These are phyloP conservation scores for Simplicillium aogashimaense DNA, from an alignment of 2,329 filamentous ascomycete species.

Conservation along the genomic window DNA sequence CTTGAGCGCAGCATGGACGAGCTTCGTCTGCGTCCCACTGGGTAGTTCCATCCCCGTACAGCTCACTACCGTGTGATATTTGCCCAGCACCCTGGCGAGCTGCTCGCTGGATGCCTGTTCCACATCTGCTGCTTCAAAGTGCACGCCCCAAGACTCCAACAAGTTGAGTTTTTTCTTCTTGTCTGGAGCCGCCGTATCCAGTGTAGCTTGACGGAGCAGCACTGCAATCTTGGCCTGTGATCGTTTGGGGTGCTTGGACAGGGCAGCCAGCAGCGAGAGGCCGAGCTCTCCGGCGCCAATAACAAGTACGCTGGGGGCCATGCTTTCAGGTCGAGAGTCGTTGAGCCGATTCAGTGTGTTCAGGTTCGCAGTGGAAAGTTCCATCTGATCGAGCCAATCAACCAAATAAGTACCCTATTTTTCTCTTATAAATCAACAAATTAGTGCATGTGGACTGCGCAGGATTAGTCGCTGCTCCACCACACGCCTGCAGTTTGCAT, in stretches of 20 bases:
- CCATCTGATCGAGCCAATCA: no score
- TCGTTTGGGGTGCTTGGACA: conserved; percentile 34
- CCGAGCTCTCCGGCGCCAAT: conserved; percentile 61
- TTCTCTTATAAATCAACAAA: not conserved
- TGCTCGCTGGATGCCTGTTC: conserved; percentile 21
- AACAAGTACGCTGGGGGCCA: conserved; percentile 37
- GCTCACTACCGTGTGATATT: conserved; percentile 45
- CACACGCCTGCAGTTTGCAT: no score
- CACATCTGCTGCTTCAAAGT: conserved; percentile 34
- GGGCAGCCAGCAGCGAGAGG: conserved; percentile 38
- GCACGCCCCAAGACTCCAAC: conserved; percentile 26
- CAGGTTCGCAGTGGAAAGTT: not conserved
- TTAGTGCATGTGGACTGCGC: no score
- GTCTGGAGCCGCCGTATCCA: conserved; percentile 24
- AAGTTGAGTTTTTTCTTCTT: conserved; percentile 23
- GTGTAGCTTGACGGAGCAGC: conserved; percentile 39
- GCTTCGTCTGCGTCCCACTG: conserved; percentile 44
- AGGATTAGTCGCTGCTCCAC: no score
- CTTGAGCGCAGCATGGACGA: conserved; percentile 43
- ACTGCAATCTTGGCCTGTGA: conserved; percentile 33
- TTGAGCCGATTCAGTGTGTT: conserved; percentile 2
- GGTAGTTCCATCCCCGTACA: conserved; percentile 52
- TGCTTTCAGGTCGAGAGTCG: conserved; percentile 8
- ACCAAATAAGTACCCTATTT: not conserved
- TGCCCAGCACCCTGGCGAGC: conserved; percentile 30